These are phyloP conservation scores for Penicillium sp. DNA, from an alignment of 2,329 filamentous ascomycete genomes.

Conservation along the genomic window DNA sequence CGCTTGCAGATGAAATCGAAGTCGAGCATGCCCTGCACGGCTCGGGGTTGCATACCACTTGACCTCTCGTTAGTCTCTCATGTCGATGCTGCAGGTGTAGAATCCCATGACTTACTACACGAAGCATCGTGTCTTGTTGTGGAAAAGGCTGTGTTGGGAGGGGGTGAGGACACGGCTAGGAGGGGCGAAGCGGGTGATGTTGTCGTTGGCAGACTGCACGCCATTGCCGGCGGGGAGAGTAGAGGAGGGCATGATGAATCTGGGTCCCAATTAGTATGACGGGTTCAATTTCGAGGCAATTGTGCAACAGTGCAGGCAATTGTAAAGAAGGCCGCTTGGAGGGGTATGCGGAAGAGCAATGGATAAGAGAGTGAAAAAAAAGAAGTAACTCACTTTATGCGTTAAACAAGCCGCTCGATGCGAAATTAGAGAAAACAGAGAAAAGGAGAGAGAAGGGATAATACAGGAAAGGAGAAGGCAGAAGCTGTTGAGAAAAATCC, in stretches of 20 bases:
- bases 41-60: slow-evolving; percentile 92
- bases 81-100: not conserved
- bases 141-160: slow-evolving; percentile 88
- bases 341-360: slow-evolving; percentile 8
- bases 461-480: slow-evolving; percentile 17
- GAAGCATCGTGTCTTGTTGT: slow-evolving; percentile 99
- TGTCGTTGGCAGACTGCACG: slow-evolving; percentile 83
- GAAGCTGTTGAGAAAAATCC: slow-evolving; percentile 26
- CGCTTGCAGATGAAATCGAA: slow-evolving; percentile 99
- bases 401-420: slow-evolving; percentile 20
- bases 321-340: slow-evolving; percentile 1
- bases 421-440: slow-evolving; percentile 15
- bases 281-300: not conserved
- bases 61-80: slow-evolving; percentile 16
- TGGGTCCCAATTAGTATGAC: slow-evolving; percentile 7
- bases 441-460: slow-evolving; percentile 19
- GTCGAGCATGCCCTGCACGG: slow-evolving; percentile 91
- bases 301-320: not conserved
- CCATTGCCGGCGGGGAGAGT: slow-evolving; percentile 52
- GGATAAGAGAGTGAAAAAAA: slow-evolving; percentile 4
- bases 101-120: slow-evolving; percentile 68
- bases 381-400: slow-evolving; percentile 15
- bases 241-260: slow-evolving; percentile 54
- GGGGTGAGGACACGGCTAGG: slow-evolving; percentile 91
- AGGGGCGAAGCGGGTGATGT: slow-evolving; percentile 93